phyloP scores from a whole-genome alignment of 495 filamentous ascomycete genomes.

The Neurospora africana region DNA sequence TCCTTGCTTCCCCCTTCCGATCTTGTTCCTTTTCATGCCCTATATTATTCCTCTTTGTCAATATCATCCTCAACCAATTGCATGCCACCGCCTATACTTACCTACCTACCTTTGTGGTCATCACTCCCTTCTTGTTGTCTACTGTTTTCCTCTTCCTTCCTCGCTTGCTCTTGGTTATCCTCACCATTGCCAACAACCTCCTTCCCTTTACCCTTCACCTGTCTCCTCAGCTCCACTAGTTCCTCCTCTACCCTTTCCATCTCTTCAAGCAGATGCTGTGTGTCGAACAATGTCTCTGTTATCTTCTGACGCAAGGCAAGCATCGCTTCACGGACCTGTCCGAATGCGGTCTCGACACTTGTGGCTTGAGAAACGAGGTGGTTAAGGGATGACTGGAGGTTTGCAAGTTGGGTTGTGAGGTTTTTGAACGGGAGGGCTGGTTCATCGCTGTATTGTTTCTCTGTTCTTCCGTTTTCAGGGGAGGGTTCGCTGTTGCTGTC shows the following conservation, averaged over 20 bases:
- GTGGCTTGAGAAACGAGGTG: neutral
- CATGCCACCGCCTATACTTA: neutral
- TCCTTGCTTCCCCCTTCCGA: neutral
- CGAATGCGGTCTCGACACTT: neutral
- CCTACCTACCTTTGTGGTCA: neutral
- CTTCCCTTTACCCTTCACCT: neutral
- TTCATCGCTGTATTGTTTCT: neutral
- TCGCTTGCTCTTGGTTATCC: neutral
- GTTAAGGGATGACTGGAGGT: neutral
- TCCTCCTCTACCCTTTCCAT: neutral
- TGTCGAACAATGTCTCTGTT: neutral
- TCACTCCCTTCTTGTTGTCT: neutral
- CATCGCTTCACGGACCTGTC: neutral
- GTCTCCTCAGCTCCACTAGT: neutral
- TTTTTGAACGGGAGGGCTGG: fast-evolving
- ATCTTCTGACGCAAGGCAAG: neutral
- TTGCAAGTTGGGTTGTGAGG: neutral
- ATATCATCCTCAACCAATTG: neutral
- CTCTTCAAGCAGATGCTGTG: neutral
- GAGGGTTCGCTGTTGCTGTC: neutral
- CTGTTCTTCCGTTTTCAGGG: neutral
- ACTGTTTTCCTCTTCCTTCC: neutral
- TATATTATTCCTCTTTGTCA: neutral
- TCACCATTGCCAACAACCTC: neutral
- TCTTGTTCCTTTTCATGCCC: neutral